Percentiles rank a stretch among this genome's conserved stretches.
These are phyloP conservation scores for Trematosphaeria pertusa DNA, from an alignment of 2,329 filamentous ascomycete genomes.

Conservation along the genomic window DNA sequence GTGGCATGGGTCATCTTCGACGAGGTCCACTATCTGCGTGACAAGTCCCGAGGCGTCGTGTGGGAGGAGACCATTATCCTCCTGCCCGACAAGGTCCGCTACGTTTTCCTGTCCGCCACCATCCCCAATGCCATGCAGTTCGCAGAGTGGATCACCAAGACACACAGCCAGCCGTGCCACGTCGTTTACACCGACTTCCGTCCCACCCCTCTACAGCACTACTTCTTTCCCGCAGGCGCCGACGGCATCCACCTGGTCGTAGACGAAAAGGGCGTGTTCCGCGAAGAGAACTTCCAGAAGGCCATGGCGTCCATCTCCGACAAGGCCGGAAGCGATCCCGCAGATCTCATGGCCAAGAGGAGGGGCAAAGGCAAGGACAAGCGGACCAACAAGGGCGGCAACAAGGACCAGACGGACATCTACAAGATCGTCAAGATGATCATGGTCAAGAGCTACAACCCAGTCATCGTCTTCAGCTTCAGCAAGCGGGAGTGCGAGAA, in stretches of 20 bases:
- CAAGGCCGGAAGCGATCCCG: constrained; percentile 83
- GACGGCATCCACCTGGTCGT: constrained; percentile 94
- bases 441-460: constrained; percentile 95
- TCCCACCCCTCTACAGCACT: constrained; percentile 94
- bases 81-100: constrained; percentile 96
- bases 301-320: constrained; percentile 91
- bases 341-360: constrained; percentile 77
- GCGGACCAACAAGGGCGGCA: constrained; percentile 87
- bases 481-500: constrained; percentile 97
- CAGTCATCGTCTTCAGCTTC: constrained; percentile 99
- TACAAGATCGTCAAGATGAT: constrained; percentile 99
- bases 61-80: constrained; percentile 99
- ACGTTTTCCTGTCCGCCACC: constrained; percentile 96
- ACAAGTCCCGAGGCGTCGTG: constrained; percentile 91
- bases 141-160: constrained; percentile 98
- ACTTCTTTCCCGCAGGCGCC: constrained; percentile 93
- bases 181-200: constrained; percentile 99
- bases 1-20: constrained; percentile 99
- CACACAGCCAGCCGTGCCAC: constrained; percentile 95
- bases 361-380: constrained; percentile 93
- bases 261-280: constrained; percentile 94
- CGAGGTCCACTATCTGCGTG: constrained; percentile 98
- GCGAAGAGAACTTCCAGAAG: constrained; percentile 96
- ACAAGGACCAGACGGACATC: constrained; percentile 73
- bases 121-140: constrained; percentile 99